Evolutionary conservation across 2,329 filamentous ascomycete species (phyloP).

Genomic region (Aspergillus spinulosporus): DNA sequence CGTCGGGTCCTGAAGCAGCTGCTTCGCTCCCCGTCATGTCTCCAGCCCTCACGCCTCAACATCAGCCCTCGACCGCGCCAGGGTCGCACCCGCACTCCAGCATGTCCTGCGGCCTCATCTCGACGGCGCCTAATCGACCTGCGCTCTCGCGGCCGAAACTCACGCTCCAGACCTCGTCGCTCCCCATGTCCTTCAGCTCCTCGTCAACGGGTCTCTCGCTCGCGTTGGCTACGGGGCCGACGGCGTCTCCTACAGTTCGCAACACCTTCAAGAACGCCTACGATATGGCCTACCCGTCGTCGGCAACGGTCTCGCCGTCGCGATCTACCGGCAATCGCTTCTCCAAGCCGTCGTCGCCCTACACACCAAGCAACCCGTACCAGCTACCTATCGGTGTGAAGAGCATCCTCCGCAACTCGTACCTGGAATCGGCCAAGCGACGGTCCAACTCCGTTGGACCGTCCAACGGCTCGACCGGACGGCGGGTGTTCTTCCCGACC

Average conservation of each 20-base stretch:
- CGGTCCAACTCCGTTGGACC: slow-evolving; percentile 44
- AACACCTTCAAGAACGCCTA: slow-evolving; percentile 65
- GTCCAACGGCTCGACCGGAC: slow-evolving; percentile 34
- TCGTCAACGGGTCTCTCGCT: slow-evolving; percentile 54
- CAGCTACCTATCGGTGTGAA: slow-evolving; percentile 47
- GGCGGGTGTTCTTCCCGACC: slow-evolving; percentile 52
- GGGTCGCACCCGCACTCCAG: slow-evolving; percentile 12
- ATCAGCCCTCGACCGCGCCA: background rate
- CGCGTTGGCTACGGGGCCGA: slow-evolving; percentile 49
- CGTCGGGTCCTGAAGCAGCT: slow-evolving; percentile 8
- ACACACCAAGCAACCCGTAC: slow-evolving; percentile 35
- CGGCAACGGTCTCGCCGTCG: slow-evolving; percentile 40
- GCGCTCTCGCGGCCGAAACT: slow-evolving; percentile 56
- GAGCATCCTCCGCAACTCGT: slow-evolving; percentile 51
- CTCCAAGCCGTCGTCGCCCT: slow-evolving; percentile 35
- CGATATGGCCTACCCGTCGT: slow-evolving; percentile 44
- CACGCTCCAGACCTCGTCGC: slow-evolving; percentile 58
- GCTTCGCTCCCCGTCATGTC: slow-evolving; percentile 17
- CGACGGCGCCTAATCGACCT: slow-evolving; percentile 16
- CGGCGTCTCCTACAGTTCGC: slow-evolving; percentile 58
- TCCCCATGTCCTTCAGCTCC: slow-evolving; percentile 55
- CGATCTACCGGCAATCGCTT: slow-evolving; percentile 30
- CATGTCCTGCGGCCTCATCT: slow-evolving; percentile 21
- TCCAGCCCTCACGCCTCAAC: slow-evolving; percentile 11
- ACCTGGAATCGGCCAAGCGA: slow-evolving; percentile 37